These are phyloP conservation scores for Ammopiptanthus mongolicus DNA, from an alignment of 306 rosid species.

Conservation along the genomic window DNA sequence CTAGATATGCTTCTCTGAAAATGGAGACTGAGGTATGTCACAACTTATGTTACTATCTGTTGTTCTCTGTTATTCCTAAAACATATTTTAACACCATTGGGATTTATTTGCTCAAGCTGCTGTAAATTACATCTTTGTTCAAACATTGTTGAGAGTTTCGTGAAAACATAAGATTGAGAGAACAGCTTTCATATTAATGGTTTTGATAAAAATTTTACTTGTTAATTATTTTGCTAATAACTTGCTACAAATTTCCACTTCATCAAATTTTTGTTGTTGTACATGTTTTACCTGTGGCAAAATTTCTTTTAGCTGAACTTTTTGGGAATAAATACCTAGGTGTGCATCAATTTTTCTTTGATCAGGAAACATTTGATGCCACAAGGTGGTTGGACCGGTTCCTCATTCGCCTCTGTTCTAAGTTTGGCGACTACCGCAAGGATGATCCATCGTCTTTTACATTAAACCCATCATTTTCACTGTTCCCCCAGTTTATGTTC, in stretches of 20 bases:
- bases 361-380: conserved; percentile 91
- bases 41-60: not conserved
- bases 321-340: not conserved
- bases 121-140: not conserved
- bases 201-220: not conserved
- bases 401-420: conserved; percentile 92
- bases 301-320: not conserved
- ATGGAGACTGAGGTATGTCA: conserved; percentile 86
- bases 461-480: conserved; percentile 74
- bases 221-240: not conserved
- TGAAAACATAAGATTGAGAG: not conserved
- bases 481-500: conserved; percentile 94
- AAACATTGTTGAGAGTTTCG: conserved; percentile 9
- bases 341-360: conserved; percentile 25
- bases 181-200: not conserved
- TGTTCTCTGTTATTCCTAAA: conserved; percentile 7
- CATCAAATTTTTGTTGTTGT: not conserved
- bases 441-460: conserved; percentile 94
- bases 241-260: conserved; percentile 3
- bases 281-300: not conserved
- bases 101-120: conserved; percentile 3
- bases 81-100: not conserved
- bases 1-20: conserved; percentile 81
- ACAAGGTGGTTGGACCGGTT: conserved; percentile 95
- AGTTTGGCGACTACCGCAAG: conserved; percentile 95